These are phyloP conservation scores for Scutellaria minor DNA, from an alignment of 257 asterid genomes.

Conservation along the genomic window DNA sequence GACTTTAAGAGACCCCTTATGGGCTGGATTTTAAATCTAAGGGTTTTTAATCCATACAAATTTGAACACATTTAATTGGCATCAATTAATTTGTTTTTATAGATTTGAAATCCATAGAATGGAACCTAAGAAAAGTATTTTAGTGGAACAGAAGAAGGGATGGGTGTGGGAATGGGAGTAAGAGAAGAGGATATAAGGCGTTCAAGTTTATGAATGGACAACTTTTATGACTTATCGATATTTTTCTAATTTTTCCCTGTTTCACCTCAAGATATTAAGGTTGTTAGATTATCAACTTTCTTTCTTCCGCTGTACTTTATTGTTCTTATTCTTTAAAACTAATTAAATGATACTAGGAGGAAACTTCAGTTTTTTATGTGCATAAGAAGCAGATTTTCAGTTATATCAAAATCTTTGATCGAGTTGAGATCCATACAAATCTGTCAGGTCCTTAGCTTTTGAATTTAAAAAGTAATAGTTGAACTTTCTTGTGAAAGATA, in stretches of 20 bases:
- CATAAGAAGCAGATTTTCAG: constrained; percentile 16
- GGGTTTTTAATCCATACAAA: too few species aligned
- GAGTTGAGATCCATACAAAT: not conserved
- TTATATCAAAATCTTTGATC: not conserved
- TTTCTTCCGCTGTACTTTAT: not conserved
- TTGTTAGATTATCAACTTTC: not conserved
- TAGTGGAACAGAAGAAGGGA: not conserved
- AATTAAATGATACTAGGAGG: constrained; percentile 9
- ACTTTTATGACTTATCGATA: not conserved
- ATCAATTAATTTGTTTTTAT: not conserved
- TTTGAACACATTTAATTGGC: too few species aligned
- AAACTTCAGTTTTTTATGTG: constrained; percentile 6
- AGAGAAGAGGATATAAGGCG: not conserved
- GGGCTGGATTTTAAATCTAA: too few species aligned
- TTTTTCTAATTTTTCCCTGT: constrained; percentile 13
- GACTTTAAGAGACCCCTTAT: too few species aligned
- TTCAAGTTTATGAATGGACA: constrained; percentile 18
- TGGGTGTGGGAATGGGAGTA: not conserved
- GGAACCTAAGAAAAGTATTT: too few species aligned
- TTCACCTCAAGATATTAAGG: constrained; percentile 3
- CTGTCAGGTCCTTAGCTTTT: constrained; percentile 5
- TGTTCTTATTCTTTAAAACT: constrained; percentile 4
- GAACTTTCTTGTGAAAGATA: not conserved
- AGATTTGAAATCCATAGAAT: too few species aligned
- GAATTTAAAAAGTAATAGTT: constrained; percentile 3